phyloP scores from a whole-genome alignment of 176 grass and related monocot genomes.

The Carex cristatella region DNA sequence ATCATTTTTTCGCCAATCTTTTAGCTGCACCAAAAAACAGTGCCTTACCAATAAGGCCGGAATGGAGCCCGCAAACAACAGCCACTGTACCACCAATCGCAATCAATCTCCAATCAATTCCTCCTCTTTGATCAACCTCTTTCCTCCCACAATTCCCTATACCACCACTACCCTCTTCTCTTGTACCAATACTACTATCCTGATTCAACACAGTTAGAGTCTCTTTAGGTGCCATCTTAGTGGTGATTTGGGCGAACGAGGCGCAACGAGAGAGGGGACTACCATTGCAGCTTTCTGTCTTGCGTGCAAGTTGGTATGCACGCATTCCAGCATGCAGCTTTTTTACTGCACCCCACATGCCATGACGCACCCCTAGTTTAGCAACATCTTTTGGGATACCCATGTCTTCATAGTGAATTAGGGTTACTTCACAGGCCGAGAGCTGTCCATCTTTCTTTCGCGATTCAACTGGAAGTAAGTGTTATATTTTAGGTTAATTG shows the following conservation, averaged over 20 bases:
- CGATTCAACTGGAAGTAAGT: slow-evolving; percentile 54
- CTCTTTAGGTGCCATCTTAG: slow-evolving; percentile 35
- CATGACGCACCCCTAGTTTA: slow-evolving; percentile 76
- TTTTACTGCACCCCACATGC: slow-evolving; percentile 98
- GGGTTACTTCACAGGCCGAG: slow-evolving; percentile 86
- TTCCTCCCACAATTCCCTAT: slow-evolving; percentile 6
- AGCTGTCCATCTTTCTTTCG: slow-evolving; percentile 63
- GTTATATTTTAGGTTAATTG: not conserved
- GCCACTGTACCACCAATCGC: slow-evolving; percentile 69
- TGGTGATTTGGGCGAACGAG: slow-evolving; percentile 54
- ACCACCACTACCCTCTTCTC: not conserved
- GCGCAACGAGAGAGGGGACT: slow-evolving; percentile 37
- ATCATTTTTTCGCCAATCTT: slow-evolving; percentile 65
- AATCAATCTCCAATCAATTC: slow-evolving; percentile 88
- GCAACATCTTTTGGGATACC: slow-evolving; percentile 97
- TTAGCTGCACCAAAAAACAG: slow-evolving; percentile 67
- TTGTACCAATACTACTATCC: not conserved
- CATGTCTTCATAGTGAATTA: slow-evolving; percentile 93
- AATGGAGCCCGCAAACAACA: slow-evolving; percentile 54
- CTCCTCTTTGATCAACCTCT: slow-evolving; percentile 24
- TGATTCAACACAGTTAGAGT: slow-evolving; percentile 15
- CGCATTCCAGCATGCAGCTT: slow-evolving; percentile 84
- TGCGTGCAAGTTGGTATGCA: slow-evolving; percentile 62
- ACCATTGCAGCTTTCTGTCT: slow-evolving; percentile 21
- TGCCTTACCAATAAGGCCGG: slow-evolving; percentile 62